Conservation (phyloP, 1,139 yeast genomes). For the Trichomonascaceae sp. region DNA sequence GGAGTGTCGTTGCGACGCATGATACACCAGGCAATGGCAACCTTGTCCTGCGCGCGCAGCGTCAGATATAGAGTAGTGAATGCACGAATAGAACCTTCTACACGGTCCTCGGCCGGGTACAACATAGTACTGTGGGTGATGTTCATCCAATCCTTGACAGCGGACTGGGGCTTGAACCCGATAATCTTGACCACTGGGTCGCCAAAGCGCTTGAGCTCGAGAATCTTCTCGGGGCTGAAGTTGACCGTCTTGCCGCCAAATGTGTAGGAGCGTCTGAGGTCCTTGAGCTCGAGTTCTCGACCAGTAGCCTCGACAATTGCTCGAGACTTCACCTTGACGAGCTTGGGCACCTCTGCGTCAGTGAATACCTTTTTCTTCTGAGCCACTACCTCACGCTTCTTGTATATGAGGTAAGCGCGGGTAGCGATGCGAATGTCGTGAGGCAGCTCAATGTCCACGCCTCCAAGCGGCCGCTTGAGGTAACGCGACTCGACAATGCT, state of each 20-base stretch:
- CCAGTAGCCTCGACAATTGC: conserved; percentile 31
- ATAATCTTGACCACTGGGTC: conserved; percentile 40
- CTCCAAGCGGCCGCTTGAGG: conserved; percentile 48
- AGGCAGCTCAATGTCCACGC: conserved; percentile 41
- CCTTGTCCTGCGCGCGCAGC: conserved; percentile 37
- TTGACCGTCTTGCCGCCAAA: conserved; percentile 35
- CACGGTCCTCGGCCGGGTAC: conserved; percentile 42
- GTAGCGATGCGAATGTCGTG: conserved; percentile 49
- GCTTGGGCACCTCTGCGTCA: conserved; percentile 36
- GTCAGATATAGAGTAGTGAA: conserved; percentile 57
- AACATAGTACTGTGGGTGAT: conserved; percentile 47
- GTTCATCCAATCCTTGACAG: conserved; percentile 30
- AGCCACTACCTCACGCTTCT: conserved; percentile 43
- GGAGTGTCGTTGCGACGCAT: conserved; percentile 44
- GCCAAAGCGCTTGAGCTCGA: conserved; percentile 25
- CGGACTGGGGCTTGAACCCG: conserved; percentile 44
- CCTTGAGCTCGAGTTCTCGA: conserved; percentile 28
- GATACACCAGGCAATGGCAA: conserved; percentile 66
- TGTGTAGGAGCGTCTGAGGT: conserved; percentile 27
- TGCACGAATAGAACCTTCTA: conserved; percentile 51
- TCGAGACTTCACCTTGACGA: conserved; percentile 40
- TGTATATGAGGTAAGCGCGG: conserved; percentile 55
- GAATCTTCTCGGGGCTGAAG: conserved; percentile 27
- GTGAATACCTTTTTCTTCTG: conserved; percentile 44
- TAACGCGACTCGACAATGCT: conserved; percentile 45